Base-by-base conservation (phyloP, 805 yeast species). In the Candida arabinofermentans region DNA sequence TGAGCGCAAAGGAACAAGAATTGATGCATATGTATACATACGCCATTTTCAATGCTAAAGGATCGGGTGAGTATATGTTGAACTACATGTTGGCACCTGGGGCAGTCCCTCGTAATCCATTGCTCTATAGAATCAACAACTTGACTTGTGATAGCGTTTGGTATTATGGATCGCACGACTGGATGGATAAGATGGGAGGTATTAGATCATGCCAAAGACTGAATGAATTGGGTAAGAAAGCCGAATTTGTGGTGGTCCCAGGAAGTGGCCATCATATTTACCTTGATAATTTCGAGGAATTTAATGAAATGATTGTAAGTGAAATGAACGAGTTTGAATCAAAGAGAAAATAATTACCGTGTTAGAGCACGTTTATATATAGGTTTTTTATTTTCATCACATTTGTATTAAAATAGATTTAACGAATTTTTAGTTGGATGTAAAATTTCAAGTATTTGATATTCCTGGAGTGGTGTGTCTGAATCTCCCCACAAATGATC, bases 31-130 rank as follows among this genome's bases (percentile, higher is more conserved):
- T 71, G 49, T 93, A 93, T 59, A 70, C 91, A 0, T 90, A 91
- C 62, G 77, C 81, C 4, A 86, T 90, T 10, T 93, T 93, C 70
- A 86, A 82, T 49, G 83, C 86, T 7, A 77, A 72, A 3, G 99
- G 99, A 0, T 86, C 95, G 0, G 98, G 98, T 6, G 99, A 91
- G 64, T 91, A 91, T 59, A 81, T 91, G 70, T 68, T 93, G 49
- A 85, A 87, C 50, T 85, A 83, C 56, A 69, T 89, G 16, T 66
- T 91, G 19, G 90, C 87, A 0, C 95, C 96, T 6, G 99, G 98
- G 3, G 98, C 96, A 0, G 77, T 79, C 37, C 95, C 97, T 1
- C 70, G 96, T 47, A 66, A 74, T 52, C 95, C 98, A 1, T 66
- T 91, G 40, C 61, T 71, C 3, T 64, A 69, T 33, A 61, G 85